These are phyloP conservation scores for Paramarasmius palmivorus DNA, from an alignment of 1,284 basidiomycete species.

Conservation along the genomic window DNA sequence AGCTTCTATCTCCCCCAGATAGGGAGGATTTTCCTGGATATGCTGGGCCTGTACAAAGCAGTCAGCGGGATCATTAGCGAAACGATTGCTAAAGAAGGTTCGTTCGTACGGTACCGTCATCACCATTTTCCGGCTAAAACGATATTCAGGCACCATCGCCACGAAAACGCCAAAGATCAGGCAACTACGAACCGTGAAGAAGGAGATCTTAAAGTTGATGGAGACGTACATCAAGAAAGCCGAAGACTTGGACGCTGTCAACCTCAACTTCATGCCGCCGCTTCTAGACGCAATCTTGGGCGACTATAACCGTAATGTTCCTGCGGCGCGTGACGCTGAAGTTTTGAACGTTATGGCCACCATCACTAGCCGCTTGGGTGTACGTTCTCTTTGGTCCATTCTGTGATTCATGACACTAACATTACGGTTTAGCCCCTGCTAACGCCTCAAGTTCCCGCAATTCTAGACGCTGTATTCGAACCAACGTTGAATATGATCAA, in stretches of 20 bases:
- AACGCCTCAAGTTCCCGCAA: conserved; percentile 94
- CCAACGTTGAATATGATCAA: conserved; percentile 99
- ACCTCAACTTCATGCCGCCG: conserved; percentile 91
- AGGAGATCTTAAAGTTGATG: conserved; percentile 96
- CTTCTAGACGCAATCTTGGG: conserved; percentile 95
- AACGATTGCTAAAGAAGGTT: conserved; percentile 86
- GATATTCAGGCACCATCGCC: conserved; percentile 83
- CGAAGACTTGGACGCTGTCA: conserved; percentile 93
- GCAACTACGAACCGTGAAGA: conserved; percentile 95
- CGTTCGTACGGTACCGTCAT: conserved; percentile 26
- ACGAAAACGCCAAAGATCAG: conserved; percentile 98
- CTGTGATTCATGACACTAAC: conserved; percentile 7
- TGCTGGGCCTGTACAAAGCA: conserved; percentile 97
- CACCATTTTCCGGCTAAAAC: conserved; percentile 9
- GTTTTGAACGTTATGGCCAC: conserved; percentile 98
- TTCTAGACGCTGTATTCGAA: conserved; percentile 97
- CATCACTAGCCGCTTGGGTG: conserved; percentile 87
- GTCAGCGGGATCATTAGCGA: conserved; percentile 98
- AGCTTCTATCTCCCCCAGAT: conserved; percentile 97
- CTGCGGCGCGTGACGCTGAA: conserved; percentile 93
- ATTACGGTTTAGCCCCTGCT: conserved; percentile 64
- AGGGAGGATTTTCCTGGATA: conserved; percentile 95
- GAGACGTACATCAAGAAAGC: conserved; percentile 98
- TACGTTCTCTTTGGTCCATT: conserved; percentile 39
- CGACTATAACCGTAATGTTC: conserved; percentile 95